phyloP scores from a whole-genome alignment of 73 alveolate genomes.

The Urostyla sp. region DNA sequence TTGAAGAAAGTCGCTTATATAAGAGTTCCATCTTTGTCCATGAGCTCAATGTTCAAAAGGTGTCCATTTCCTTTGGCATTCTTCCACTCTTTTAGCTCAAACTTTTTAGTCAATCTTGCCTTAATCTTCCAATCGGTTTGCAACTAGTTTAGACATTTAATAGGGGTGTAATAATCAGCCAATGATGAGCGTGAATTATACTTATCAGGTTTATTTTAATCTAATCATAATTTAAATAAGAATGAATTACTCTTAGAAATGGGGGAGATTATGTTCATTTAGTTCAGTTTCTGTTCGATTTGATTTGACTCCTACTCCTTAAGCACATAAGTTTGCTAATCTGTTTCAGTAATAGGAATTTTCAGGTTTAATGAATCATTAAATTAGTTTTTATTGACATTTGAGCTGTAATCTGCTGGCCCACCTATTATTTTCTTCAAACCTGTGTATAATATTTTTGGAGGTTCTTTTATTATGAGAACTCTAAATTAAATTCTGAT shows the following conservation, averaged over 20 bases:
- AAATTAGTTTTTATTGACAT: background rate
- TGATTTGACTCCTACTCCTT: background rate
- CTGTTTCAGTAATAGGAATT: constrained; percentile 41
- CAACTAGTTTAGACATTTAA: constrained; percentile 36
- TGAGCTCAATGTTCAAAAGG: constrained; percentile 77
- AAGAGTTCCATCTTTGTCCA: constrained; percentile 75
- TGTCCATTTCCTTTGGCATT: constrained; percentile 79
- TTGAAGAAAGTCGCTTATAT: constrained; percentile 86
- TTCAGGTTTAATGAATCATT: background rate
- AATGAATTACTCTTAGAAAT: background rate
- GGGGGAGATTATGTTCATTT: constrained; percentile 31
- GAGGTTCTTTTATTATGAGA: constrained; percentile 20
- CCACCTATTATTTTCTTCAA: constrained; percentile 3
- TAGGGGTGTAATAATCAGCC: constrained; percentile 29
- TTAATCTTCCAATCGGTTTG: constrained; percentile 79
- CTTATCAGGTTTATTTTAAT: no score
- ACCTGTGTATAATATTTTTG: constrained; percentile 38
- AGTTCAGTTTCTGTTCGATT: constrained; percentile 6
- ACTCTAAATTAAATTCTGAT: constrained; percentile 25
- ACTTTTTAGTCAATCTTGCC: constrained; percentile 79
- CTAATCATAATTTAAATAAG: no score
- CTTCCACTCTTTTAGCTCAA: constrained; percentile 72
- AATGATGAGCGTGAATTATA: no score
- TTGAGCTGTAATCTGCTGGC: constrained; percentile 11
- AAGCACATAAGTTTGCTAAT: background rate